Base-by-base conservation (phyloP, 371 early-diverging fungal species). In the Mucor sp. region DNA sequence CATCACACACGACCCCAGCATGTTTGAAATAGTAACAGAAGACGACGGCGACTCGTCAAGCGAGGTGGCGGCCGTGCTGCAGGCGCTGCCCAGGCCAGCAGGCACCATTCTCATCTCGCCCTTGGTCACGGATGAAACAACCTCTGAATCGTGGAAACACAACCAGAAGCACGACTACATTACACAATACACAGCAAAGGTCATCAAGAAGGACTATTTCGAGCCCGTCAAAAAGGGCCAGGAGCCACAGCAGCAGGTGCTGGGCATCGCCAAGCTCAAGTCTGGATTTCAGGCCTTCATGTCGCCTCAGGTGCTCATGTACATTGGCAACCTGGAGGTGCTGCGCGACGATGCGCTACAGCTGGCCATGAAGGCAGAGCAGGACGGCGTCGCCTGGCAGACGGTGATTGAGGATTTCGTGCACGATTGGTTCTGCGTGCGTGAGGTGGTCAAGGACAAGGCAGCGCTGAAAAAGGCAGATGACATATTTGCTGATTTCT, bases 391-490 rank as follows among this genome's bases (percentile, higher is more conserved):
- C 8, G 58, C 64, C 27, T 79, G 78, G 72, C 66, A 79, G 30
- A 79, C 78, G 4, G 67, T 84, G 0, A 65, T 75, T 9, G 84
- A 84, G 43, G 77, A 79, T 33, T 65, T 61, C 32, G 78, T 79
- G 3, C 84, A 84, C 48, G 78, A 84, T 55, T 84, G 79, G 81
- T 84, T 84, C 60, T 75, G 76, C 62, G 81, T 84, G 14, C 73
- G 81, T 50, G 84, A 84, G 57, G 78, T 81, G 0, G 81, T 84
- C 35, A 79, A 78, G 58, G 84, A 84, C 58, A 74, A 78, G 57
- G 55, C 55, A 21, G 70, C 75, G 3, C n/a, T 79, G 8, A 60
- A 67, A 35, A 69, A 74, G 28, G 80, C 77, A 23, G 81, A 84
- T 68, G 44, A 62, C 7, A 66, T 64, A 15, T 80, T 81, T 75